Evolutionary conservation across 108 stramenopile genomes (phyloP), one percentile per base, ranked within the genome.

Genomic region (Epithemia pelagica): DNA sequence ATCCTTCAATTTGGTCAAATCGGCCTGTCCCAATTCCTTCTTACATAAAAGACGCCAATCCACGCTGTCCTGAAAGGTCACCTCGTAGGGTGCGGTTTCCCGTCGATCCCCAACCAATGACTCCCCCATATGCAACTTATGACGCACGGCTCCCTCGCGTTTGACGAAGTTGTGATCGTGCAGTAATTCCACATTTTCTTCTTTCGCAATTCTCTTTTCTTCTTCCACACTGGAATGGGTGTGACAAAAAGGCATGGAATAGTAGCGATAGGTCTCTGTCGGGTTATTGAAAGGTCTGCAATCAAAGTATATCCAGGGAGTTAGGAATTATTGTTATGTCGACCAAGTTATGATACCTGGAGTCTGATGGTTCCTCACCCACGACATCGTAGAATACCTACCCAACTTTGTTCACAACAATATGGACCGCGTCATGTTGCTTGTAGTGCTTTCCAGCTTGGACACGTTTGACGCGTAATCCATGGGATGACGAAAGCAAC

Each of bases 201-300:
- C 79, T 58, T 68, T 73, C 19, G 71, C 77, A 28, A 83, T 82
- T 54, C 76, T 81, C 37, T 71, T 56, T 64, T 91, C 84, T 57
- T 87, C 77, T 28, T 80, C 80, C 54, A 81, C 71, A 19, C 82
- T 82, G 28, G 87, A 82, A n/a, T 91, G 89, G 10, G 78, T 69
- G 52, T 78, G 75, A 73, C 98, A 99, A 80, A 96, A 98, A 10
- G 97, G 97, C 46, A 99, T 81, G 26, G 92, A 95, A 72, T 98
- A 98, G 82, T 98, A 99, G 72, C 91, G 87, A 79, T 98, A 99
- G 30, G 96, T 99, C 70, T 98, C 98, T 25, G 94, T 91, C 21
- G 97, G 98, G 81, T 99, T 99, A 77, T 96, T 97, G 84, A 96
- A 99, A 22, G 98, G 98, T 25, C 96, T 96, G 62, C 66, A 20